phyloP scores from a whole-genome alignment of 1,284 basidiomycete genomes.

The Sporisorium sorghi region DNA sequence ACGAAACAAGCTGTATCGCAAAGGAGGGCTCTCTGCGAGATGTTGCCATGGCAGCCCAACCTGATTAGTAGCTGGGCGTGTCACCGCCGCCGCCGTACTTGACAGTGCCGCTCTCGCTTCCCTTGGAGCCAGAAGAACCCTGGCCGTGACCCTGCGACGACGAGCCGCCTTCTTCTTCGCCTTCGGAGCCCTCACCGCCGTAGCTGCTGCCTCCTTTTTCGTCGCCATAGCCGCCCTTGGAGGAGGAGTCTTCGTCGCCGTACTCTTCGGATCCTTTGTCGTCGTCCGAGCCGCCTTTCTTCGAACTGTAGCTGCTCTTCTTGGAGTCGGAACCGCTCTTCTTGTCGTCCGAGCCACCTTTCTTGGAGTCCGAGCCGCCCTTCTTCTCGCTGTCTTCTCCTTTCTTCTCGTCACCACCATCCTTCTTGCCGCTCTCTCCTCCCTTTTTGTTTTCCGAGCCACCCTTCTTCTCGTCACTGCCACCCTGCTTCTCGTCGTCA shows the following conservation, averaged over 20 bases:
- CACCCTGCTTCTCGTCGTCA: neutral
- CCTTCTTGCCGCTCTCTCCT: neutral
- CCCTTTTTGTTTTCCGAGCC: neutral
- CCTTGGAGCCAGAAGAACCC: constrained; percentile 2
- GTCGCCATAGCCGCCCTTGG: neutral
- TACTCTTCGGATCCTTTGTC: neutral
- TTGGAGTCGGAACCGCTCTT: constrained; percentile 1
- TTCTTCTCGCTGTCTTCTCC: neutral
- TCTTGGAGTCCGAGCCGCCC: neutral
- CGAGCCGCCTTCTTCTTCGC: neutral
- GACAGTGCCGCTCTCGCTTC: constrained; percentile 1
- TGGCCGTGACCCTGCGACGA: constrained; percentile 9
- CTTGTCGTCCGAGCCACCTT: neutral
- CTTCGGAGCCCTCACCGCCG: too few species aligned
- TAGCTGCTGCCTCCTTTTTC: constrained; percentile 3
- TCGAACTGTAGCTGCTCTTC: neutral
- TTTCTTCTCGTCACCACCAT: neutral
- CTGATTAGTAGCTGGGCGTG: constrained; percentile 11
- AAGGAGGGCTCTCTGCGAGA: neutral
- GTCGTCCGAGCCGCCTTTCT: constrained; percentile 1
- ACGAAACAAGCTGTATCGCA: neutral
- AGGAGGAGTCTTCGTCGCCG: neutral
- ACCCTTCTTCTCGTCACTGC: neutral
- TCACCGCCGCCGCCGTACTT: constrained; percentile 20
- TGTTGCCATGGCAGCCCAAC: neutral